These are phyloP conservation scores for Hypericum perforatum DNA, from an alignment of 345 rosid species.

Conservation along the genomic window DNA sequence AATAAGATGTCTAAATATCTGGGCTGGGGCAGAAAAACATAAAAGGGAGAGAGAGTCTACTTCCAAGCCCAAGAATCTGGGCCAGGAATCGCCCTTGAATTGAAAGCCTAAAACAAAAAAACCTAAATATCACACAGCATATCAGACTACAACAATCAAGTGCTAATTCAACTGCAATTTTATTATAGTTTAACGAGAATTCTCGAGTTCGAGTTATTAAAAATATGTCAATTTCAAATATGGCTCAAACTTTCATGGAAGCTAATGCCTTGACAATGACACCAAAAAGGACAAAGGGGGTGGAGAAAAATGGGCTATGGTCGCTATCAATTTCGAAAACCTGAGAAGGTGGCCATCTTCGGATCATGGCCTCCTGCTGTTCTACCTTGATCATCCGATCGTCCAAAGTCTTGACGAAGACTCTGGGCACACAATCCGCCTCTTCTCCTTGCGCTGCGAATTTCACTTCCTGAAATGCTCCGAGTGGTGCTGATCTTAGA, in stretches of 20 bases:
- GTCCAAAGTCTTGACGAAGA: conserved; percentile 24
- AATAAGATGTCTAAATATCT: no score
- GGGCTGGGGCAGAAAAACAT: no score
- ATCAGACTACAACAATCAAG: no score
- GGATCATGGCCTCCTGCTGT: conserved; percentile 20
- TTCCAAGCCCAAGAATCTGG: no score
- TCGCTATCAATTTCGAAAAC: conserved; percentile 25
- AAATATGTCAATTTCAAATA: no score
- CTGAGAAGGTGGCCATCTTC: conserved; percentile 27
- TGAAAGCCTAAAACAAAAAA: no score
- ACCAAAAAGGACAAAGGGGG: conserved; percentile 18
- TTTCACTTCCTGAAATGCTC: conserved; percentile 17
- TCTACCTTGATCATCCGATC: conserved; percentile 15
- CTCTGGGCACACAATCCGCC: conserved; percentile 23
- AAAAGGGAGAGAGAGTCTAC: no score
- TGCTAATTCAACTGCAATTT: no score
- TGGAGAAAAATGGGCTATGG: conserved; percentile 31
- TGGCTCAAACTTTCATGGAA: background rate
- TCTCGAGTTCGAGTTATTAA: no score
- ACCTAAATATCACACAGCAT: no score
- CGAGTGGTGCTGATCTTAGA: conserved; percentile 22
- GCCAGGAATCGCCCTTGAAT: no score
- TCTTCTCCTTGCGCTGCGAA: conserved; percentile 15
- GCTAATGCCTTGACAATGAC: conserved; percentile 21
- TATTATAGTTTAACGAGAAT: no score